Evolutionary conservation across 2,329 filamentous ascomycete species (phyloP).

Genomic region (Rosellinia necatrix): DNA sequence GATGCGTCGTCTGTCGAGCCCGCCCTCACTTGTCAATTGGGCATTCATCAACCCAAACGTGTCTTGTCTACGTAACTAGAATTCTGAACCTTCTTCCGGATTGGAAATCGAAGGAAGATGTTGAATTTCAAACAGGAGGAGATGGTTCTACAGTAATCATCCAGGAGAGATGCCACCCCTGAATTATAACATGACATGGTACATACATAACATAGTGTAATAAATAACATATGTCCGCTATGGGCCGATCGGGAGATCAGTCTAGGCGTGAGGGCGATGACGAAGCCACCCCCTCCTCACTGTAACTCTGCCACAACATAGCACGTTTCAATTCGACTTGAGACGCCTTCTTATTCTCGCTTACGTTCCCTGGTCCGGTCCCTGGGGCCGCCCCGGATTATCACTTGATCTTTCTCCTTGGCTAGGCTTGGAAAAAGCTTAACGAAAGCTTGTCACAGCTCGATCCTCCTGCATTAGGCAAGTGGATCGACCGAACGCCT

Average conservation of each 20-base stretch:
- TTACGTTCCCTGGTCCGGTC: not conserved
- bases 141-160: no score
- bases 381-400: conserved; percentile 7
- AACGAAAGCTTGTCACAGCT: not conserved
- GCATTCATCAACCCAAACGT: no score
- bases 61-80: no score
- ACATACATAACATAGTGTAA: not conserved
- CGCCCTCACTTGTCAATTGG: no score
- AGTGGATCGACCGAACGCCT: conserved; percentile 5
- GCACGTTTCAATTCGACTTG: conserved; percentile 21
- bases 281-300: conserved; percentile 2
- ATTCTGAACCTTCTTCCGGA: no score
- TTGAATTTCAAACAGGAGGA: no score
- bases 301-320: conserved; percentile 19
- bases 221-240: not conserved
- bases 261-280: conserved; percentile 4
- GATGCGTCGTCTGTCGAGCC: no score
- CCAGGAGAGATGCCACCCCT: no score
- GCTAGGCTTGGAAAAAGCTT: conserved; percentile 24
- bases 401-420: conserved; percentile 8
- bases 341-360: conserved; percentile 16
- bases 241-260: no score
- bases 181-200: not conserved
- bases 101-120: no score
- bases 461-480: not conserved